Evolutionary conservation across 768 basidiomycete genomes (phyloP).

Genomic region (Tylopilus cervinicoccineus): DNA sequence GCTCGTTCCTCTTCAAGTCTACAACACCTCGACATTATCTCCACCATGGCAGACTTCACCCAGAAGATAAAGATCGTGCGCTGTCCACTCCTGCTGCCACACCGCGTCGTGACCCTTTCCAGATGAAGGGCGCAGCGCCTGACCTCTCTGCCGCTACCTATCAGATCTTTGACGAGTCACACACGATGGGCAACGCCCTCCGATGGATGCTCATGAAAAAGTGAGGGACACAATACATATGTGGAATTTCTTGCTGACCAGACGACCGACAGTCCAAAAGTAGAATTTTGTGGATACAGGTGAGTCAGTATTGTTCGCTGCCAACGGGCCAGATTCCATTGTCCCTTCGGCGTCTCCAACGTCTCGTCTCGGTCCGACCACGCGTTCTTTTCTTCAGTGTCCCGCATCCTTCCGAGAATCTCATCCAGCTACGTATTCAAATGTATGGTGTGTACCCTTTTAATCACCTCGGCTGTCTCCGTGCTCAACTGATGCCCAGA

Average conservation of each 20-base stretch:
- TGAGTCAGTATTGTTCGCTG: conserved; percentile 30
- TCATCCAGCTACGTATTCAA: conserved; percentile 96
- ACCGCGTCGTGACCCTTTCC: conserved; percentile 11
- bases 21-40: background rate
- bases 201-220: conserved; percentile 99
- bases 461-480: background rate
- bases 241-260: conserved; percentile 1
- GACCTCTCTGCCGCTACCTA: conserved; percentile 89
- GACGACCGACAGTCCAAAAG: conserved; percentile 72
- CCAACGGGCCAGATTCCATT: conserved; percentile 10
- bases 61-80: conserved; percentile 34
- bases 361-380: background rate
- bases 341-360: conserved; percentile 3
- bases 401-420: conserved; percentile 96
- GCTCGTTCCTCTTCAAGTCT: conserved; percentile 4
- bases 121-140: conserved; percentile 82
- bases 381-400: conserved; percentile 18
- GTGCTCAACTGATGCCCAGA: conserved; percentile 45
- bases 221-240: conserved; percentile 42
- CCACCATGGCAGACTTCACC: conserved; percentile 24
- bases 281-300: conserved; percentile 99
- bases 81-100: background rate
- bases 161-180: conserved; percentile 89
- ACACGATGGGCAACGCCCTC: conserved; percentile 92
- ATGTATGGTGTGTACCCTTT: conserved; percentile 82